These are phyloP conservation scores for Monilinia laxa DNA, from an alignment of 2,329 filamentous ascomycete genomes.

Conservation along the genomic window DNA sequence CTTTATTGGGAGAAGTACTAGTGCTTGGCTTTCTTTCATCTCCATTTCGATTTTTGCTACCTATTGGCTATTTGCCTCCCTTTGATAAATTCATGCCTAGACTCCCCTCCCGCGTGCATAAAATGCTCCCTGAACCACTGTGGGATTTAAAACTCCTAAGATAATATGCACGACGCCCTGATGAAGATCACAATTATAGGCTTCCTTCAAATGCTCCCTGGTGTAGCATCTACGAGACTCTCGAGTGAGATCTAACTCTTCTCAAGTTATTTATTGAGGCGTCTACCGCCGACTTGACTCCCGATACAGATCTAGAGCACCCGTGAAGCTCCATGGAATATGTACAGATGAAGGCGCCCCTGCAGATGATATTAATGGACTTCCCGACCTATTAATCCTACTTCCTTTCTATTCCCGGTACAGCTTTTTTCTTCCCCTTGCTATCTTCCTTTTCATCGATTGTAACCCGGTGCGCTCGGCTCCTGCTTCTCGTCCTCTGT, in stretches of 20 bases:
- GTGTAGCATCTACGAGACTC: not conserved
- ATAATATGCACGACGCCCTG: too few relatives aligned
- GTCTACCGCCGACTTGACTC: not conserved
- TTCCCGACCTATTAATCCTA: not conserved
- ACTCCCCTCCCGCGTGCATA: not conserved
- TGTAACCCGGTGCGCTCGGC: conserved; percentile 23
- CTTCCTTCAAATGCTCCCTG: not conserved
- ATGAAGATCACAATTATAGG: not conserved
- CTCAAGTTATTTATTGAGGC: not conserved
- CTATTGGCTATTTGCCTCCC: too few relatives aligned
- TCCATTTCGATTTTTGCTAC: not conserved
- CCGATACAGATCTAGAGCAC: not conserved
- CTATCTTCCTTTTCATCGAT: conserved; percentile 10
- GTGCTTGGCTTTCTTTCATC: not conserved
- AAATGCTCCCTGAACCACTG: not conserved
- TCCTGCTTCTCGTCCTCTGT: conserved; percentile 32
- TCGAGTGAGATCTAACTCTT: conserved; percentile 3
- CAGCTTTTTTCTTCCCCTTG: conserved; percentile 1
- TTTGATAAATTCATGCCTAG: not conserved
- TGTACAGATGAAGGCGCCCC: not conserved
- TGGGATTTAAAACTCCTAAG: not conserved
- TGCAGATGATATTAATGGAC: not conserved
- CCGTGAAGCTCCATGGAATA: not conserved
- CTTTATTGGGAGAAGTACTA: not conserved
- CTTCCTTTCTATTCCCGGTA: not conserved